Base-by-base conservation (phyloP, 768 basidiomycete genomes). In the Lentinula edodes region DNA sequence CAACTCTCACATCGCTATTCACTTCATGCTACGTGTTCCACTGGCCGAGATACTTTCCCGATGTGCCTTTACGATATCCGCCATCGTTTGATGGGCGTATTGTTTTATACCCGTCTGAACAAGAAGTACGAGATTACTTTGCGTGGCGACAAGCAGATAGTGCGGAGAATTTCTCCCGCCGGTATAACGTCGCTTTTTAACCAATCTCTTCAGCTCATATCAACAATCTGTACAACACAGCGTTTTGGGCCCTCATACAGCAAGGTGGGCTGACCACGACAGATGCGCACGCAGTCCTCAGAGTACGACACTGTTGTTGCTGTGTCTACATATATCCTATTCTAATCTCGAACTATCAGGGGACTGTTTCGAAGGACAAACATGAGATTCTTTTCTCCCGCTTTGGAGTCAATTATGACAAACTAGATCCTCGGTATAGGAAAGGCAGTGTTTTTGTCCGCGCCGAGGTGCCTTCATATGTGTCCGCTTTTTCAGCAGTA, bases 141-240 rank as follows among this genome's bases (percentile, higher is more conserved):
- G 75, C 91, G 0, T 99, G 97, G 97, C 77, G 97, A 62, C 97
- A 98, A 72, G 91, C 89, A 0, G 96, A 98, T 70, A 96, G 96
- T 96, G 68, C 63, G 93, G 75, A 20, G 9, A 16, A 34, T n/a
- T 46, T 46, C 36, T 52, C 35, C 10, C 51, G 12, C 20, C 42
- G 0, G 20, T 38, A 46, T 5, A n/a, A 55, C 15, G 7, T 16
- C 28, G 63, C 66, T 42, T 36, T 56, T 66, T 65, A 58, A 58
- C 58, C 65, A 54, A 55, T 43, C 23, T 42, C 35, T 43, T 28
- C 23, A 98, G 95, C 97, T 0, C 97, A 99, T 70, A 90, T 98
- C 70, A 99, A 99, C 70, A 99, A 99, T 71, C 76, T 99, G 23
- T 95, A 98, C 76, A 99, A 99, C 69, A 98, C 97, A 0, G 79